Evolutionary conservation across 2,329 filamentous ascomycete species (phyloP).

Genomic region (Raffaelea albimanens): DNA sequence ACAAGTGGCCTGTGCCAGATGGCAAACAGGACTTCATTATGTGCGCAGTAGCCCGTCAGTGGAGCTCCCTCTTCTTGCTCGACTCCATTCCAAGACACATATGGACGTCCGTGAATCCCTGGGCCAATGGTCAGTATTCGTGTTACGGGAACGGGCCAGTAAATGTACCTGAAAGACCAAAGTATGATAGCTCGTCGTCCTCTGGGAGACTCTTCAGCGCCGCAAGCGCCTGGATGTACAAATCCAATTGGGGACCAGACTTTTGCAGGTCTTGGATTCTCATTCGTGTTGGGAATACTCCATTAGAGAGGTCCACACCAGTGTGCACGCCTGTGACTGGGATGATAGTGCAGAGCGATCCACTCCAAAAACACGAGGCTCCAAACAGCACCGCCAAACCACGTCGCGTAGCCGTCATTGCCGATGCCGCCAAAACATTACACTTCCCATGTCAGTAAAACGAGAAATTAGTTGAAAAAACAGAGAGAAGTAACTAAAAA

Average conservation of each 20-base stretch:
- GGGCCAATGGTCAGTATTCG: background rate
- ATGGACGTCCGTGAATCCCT: slow-evolving; percentile 15
- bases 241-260: slow-evolving; percentile 30
- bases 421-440: too few species aligned
- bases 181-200: slow-evolving; percentile 32
- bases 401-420: too few species aligned
- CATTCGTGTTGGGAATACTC: slow-evolving; percentile 28
- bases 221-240: slow-evolving; percentile 32
- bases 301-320: slow-evolving; percentile 20
- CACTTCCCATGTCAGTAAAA: too few species aligned
- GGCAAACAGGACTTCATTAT: slow-evolving; percentile 32
- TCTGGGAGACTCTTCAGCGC: slow-evolving; percentile 27
- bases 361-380: too few species aligned
- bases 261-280: slow-evolving; percentile 32
- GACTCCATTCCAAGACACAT: slow-evolving; percentile 19
- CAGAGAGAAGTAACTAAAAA: too few species aligned
- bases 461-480: too few species aligned
- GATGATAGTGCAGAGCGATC: background rate
- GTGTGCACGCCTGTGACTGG: slow-evolving; percentile 23
- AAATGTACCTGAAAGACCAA: slow-evolving; percentile 30
- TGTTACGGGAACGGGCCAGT: too few species aligned
- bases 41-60: slow-evolving; percentile 28
- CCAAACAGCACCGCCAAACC: too few species aligned
- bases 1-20: slow-evolving; percentile 44
- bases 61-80: slow-evolving; percentile 17